Evolutionary conservation across 2,329 filamentous ascomycete genomes (phyloP).

Genomic region (Xylaria arbuscula): DNA sequence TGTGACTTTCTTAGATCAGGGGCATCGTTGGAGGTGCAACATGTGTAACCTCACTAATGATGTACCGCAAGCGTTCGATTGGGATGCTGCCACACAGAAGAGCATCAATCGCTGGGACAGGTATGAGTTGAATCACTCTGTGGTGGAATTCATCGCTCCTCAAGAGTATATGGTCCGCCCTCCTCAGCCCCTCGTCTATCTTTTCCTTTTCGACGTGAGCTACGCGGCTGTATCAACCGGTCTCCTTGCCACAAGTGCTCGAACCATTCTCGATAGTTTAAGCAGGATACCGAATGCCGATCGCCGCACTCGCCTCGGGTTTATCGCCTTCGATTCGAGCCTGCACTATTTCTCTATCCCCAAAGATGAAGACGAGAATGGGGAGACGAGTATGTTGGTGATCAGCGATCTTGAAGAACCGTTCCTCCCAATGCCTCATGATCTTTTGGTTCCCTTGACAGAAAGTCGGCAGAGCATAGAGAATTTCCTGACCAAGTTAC

Average conservation of each 20-base stretch:
- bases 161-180: slow-evolving; percentile 99
- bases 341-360: slow-evolving; percentile 97
- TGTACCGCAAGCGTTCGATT: slow-evolving; percentile 98
- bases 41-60: slow-evolving; percentile 99
- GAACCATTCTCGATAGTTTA: slow-evolving; percentile 93
- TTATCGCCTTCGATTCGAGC: slow-evolving; percentile 93
- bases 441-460: slow-evolving; percentile 87
- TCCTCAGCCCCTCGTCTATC: slow-evolving; percentile 92
- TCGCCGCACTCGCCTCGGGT: slow-evolving; percentile 89
- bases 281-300: slow-evolving; percentile 99
- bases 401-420: slow-evolving; percentile 96
- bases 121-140: slow-evolving; percentile 92
- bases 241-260: slow-evolving; percentile 88
- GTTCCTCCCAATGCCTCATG: slow-evolving; percentile 92
- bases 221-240: slow-evolving; percentile 90
- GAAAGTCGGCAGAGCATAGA: slow-evolving; percentile 94
- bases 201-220: slow-evolving; percentile 96
- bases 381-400: slow-evolving; percentile 90
- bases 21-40: slow-evolving; percentile 98
- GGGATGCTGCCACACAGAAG: slow-evolving; percentile 93
- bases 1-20: slow-evolving; percentile 94
- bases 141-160: slow-evolving; percentile 96
- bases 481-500: slow-evolving; percentile 87
- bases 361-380: slow-evolving; percentile 84
- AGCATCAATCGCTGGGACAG: slow-evolving; percentile 92